These are phyloP conservation scores for Tolypocladium inflatum DNA, from an alignment of 2,329 filamentous ascomycete species.

Conservation along the genomic window DNA sequence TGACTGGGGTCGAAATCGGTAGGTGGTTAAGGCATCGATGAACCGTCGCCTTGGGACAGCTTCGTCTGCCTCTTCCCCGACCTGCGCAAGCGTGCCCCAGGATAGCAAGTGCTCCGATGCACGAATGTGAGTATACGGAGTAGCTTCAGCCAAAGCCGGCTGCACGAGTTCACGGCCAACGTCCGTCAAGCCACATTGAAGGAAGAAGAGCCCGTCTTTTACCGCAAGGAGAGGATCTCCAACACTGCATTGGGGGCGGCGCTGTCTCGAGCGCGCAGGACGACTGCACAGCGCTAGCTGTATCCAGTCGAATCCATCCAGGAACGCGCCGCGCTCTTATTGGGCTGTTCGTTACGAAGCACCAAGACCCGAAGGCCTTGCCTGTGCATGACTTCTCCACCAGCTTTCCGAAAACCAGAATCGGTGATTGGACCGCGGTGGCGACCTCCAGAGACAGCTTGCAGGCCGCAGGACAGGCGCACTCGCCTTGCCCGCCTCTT, in stretches of 20 bases:
- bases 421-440: no score
- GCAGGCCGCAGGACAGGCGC: background rate
- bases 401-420: background rate
- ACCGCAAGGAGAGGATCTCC: no score
- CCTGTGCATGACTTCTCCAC: background rate
- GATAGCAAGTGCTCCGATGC: background rate
- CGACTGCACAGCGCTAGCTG: background rate
- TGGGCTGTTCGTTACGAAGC: background rate
- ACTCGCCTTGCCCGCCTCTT: background rate
- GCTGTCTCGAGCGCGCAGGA: background rate
- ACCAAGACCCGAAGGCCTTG: background rate
- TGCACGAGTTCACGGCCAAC: background rate
- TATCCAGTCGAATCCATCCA: background rate
- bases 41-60: background rate
- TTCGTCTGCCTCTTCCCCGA: background rate
- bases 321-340: background rate
- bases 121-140: background rate
- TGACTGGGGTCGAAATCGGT: background rate
- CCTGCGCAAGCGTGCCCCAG: background rate
- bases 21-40: background rate
- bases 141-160: background rate
- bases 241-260: no score
- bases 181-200: background rate
- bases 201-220: no score
- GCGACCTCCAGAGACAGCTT: no score